Base-by-base conservation (phyloP, 257 asterid species). In the Nicotiana obtusifolia region DNA sequence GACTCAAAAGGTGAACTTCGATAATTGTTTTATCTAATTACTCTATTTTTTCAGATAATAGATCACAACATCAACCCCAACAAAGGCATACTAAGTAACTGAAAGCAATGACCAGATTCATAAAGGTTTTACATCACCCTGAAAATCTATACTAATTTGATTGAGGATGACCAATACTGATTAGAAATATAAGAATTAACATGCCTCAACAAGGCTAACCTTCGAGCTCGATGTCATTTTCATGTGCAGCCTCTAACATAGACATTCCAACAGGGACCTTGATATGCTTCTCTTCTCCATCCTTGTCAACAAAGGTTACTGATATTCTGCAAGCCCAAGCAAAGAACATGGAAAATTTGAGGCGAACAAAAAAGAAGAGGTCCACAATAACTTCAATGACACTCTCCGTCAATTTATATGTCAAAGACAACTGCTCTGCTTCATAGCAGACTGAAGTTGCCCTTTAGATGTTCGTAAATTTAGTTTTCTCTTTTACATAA, bases 201-300 rank as follows among this genome's bases (percentile, higher is more conserved):
- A 75, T 49, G 80, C 62, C 17, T 2, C 31, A 17, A 37, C 47
- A 28, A 54, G 47, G 77, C 79, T 83, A 77, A 95, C 99, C 99
- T 94, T 95, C 99, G 76, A 95, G 99, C 3, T 93, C 98, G 60
- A 93, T 81, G 77, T 91, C 99, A 88, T 94, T 92, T 80, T 95
- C 98, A 66, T 94, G 98, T 65, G 98, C 97, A 85, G 99, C 98
- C 85, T 95, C 99, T 59, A 95, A 84, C 92, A 95, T 91, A 10
- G 99, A 95, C 91, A 88, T 94, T 85, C 97, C 99, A 62, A 92
- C 81, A 44, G 97, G 98, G 78, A 94, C 98, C 83, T 91, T 87
- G 77, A 94, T 87, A 14, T 87, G 88, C 35, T 85, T 86, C 87
- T 95, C 96, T 44, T 95, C 95, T 80, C 97, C 99, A 87, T 95